A percentile compares a stretch with the other conserved stretches of the same genome.
Evolutionary conservation across 176 grass and related monocot genomes (phyloP).

Genomic region (Bromus sterilis): DNA sequence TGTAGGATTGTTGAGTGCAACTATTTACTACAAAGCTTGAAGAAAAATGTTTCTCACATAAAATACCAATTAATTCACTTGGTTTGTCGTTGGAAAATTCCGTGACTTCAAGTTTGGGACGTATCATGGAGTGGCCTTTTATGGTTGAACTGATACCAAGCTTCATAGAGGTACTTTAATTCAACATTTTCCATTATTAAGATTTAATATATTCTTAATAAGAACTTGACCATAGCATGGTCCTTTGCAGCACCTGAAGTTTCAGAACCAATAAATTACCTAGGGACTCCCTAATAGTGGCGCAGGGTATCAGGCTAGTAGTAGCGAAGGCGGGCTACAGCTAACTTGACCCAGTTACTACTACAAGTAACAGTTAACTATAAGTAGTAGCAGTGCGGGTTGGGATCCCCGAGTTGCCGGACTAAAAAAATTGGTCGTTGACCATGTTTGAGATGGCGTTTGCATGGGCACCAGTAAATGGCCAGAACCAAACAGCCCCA

Average conservation of each 20-base stretch:
- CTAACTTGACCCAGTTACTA: too few species aligned
- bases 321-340: too few species aligned
- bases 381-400: too few species aligned
- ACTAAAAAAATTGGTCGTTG: too few species aligned
- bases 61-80: slow-evolving; percentile 72
- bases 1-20: slow-evolving; percentile 21
- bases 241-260: too few species aligned
- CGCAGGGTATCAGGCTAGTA: too few species aligned
- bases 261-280: not conserved
- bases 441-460: too few species aligned
- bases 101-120: slow-evolving; percentile 69
- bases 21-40: slow-evolving; percentile 41
- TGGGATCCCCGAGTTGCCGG: too few species aligned
- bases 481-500: too few species aligned
- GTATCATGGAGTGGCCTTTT: slow-evolving; percentile 53
- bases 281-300: too few species aligned
- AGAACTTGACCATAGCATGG: not conserved
- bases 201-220: not conserved
- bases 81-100: slow-evolving; percentile 72
- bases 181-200: slow-evolving; percentile 1
- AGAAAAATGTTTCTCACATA: slow-evolving; percentile 77
- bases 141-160: slow-evolving; percentile 57
- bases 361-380: too few species aligned
- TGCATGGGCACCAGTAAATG: too few species aligned
- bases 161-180: slow-evolving; percentile 68